These are phyloP conservation scores for Calonectria ilicicola DNA, from an alignment of 2,329 filamentous ascomycete genomes.

Conservation along the genomic window DNA sequence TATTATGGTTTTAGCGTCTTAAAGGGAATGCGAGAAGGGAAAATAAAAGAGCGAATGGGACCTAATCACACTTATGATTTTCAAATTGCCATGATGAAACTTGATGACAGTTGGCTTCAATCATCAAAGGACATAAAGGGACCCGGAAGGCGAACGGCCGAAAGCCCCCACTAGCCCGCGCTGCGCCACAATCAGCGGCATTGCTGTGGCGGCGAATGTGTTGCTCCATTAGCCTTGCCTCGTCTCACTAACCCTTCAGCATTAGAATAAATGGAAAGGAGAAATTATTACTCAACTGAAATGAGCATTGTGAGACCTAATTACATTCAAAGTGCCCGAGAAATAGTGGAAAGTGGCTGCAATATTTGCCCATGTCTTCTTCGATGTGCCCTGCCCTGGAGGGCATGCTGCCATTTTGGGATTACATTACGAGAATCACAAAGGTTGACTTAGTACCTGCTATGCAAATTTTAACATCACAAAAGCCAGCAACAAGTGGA, in stretches of 20 bases:
- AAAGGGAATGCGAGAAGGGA: slow-evolving; percentile 16
- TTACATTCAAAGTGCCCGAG: neutral
- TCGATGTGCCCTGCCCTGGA: neutral
- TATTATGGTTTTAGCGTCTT: slow-evolving; percentile 23
- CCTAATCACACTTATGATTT: slow-evolving; percentile 23
- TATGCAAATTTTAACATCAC: neutral
- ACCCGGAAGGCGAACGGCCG: slow-evolving; percentile 7
- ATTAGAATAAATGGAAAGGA: neutral
- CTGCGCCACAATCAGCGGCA: slow-evolving; percentile 13
- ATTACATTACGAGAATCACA: neutral
- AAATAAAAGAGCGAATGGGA: slow-evolving; percentile 20
- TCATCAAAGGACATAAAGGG: slow-evolving; percentile 11
- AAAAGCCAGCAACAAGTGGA: neutral
- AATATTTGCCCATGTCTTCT: neutral
- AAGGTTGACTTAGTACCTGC: neutral
- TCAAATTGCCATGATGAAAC: slow-evolving; percentile 42
- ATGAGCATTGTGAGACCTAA: no score
- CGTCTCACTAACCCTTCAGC: neutral
- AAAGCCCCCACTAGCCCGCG: slow-evolving; percentile 9
- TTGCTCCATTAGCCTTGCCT: neutral
- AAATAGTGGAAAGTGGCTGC: neutral
- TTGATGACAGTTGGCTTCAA: slow-evolving; percentile 44
- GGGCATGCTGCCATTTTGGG: neutral
- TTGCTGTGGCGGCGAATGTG: neutral
- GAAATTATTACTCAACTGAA: neutral